Evolutionary conservation across 345 rosid genomes (phyloP), one percentile per base, ranked within the genome.

Genomic region (Melaleuca quinquenervia): DNA sequence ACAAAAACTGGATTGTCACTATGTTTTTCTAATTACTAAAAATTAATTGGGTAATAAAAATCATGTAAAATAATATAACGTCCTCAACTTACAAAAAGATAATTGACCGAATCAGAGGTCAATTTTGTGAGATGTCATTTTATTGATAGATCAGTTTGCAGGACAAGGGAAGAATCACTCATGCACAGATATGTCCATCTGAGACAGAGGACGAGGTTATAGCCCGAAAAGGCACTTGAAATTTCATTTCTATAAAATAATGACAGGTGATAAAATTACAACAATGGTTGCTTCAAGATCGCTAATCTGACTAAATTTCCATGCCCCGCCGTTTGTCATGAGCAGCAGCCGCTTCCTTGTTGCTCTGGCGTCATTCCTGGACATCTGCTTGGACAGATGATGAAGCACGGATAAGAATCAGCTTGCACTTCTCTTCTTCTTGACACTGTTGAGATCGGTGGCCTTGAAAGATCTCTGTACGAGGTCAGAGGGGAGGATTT

Each of bases 401-500:
- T 60, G 84, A 50, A 82, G 84, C 84, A 82, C n/a, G 84, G 41
- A 50, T 8, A 11, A 49, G 76, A 49, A 50, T 89, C 83, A 89
- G 82, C 88, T 86, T 41, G 84, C 85, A 29, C 86, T 92, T 83
- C 91, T 95, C 93, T 93, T 89, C 87, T 90, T 93, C 90, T 85
- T 88, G 22, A 82, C 52, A 85, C 45, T 50, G 75, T 54, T 64
- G 78, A 92, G 52, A 62, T 94, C 95, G 2, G 91, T 84, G 62
- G 87, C 89, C 6, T 92, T 89, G 88, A 91, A 90, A 83, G 94
- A 89, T 84, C 89, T 92, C 78, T 64, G 87, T 29, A 95, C 88
- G 18, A 93, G 91, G 87, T 87, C 95, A 29, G 94, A 83, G 24
- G 91, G 56, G 13, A 95, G 84, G 74, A 94, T 82, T 88, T 96